Percentiles rank a stretch among this genome's conserved stretches.
Conservation (phyloP, 345 rosid species). For the Arabis hirsuta region DNA sequence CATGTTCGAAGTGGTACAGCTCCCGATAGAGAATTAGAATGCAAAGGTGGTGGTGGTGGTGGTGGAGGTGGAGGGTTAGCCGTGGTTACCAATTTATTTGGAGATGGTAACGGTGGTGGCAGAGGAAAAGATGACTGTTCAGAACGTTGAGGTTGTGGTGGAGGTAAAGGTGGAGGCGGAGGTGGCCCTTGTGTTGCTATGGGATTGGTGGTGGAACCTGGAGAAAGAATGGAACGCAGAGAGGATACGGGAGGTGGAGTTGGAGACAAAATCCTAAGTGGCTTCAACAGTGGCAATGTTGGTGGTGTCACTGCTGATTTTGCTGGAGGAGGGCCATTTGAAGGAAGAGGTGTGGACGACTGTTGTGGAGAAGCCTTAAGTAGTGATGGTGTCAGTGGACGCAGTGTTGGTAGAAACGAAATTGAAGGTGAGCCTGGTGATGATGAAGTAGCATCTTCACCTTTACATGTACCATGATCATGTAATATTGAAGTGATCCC, state of each 20-base stretch:
- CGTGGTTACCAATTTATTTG: conserved; percentile 30
- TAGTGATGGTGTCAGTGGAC: conserved; percentile 35
- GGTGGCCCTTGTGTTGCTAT: conserved; percentile 36
- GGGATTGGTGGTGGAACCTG: conserved; percentile 21
- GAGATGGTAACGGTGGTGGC: conserved; percentile 44
- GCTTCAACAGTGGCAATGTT: conserved; percentile 31
- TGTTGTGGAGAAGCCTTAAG: conserved; percentile 22
- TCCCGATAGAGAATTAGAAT: conserved; percentile 39
- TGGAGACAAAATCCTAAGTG: conserved; percentile 34
- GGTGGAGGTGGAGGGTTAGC: conserved; percentile 59
- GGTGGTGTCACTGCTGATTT: conserved; percentile 31
- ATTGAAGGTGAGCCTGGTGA: conserved; percentile 37
- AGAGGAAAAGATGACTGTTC: conserved; percentile 30
- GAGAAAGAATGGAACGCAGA: conserved; percentile 24
- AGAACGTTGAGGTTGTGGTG: conserved; percentile 40
- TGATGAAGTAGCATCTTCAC: conserved; percentile 48
- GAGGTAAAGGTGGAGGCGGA: conserved; percentile 36
- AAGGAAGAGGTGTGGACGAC: conserved; percentile 18
- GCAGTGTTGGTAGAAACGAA: conserved; percentile 35
- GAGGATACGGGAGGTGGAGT: conserved; percentile 32
- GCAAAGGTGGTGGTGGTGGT: conserved; percentile 51
- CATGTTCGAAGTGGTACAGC: conserved; percentile 10
- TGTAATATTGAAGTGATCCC: conserved; percentile 85
- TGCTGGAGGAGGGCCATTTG: conserved; percentile 25
- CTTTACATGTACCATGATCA: conserved; percentile 58